Base-by-base conservation (phyloP, 345 rosid genomes). In the Hibiscus syriacus region DNA sequence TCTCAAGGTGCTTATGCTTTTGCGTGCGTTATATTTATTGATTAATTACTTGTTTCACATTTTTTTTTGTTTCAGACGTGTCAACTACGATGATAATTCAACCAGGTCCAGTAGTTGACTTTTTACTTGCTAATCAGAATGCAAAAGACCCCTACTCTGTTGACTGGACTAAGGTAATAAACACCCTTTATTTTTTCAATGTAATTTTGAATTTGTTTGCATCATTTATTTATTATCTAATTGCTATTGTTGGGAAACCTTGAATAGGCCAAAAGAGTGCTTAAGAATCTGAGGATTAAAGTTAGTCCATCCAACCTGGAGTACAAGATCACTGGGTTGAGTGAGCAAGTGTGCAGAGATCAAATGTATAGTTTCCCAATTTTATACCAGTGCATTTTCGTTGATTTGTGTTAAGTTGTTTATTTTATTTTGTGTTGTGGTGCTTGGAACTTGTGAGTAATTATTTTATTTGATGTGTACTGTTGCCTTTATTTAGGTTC, bases 51-150 rank as follows among this genome's bases (percentile, higher is more conserved):
- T 45, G 30, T 59, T 50, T 74, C 2, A 17, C n/a, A 17, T 3
- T 45, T 32, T 72, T 23, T n/a, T 12, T 4, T 74, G 8, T 59
- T 19, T 23, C 74, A 92, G 97, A 92, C 82, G 97, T 90, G 0
- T 90, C 98, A 0, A 93, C 98, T 1, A 90, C 96, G 6, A 90
- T 89, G 96, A 90, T 87, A 54, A 80, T 93, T 61, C 85, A 79
- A 76, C 92, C 96, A 52, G 96, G 96, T 58, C 91, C 94, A 1
- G 81, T 93, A 1, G 72, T 90, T 19, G 98, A 93, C 67, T 87
- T 93, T 69, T 63, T 90, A 3, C 68, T 89, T 26, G 72, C 79
- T 20, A 93, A 93, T 68, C 96, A 93, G 72, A 75, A 74, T 34
- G 97, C 73, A 1, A 81, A 62, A 63, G 96, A 93, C 62, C 96